These are phyloP conservation scores for Saitozyma sp. DNA, from an alignment of 768 basidiomycete species.

Conservation along the genomic window DNA sequence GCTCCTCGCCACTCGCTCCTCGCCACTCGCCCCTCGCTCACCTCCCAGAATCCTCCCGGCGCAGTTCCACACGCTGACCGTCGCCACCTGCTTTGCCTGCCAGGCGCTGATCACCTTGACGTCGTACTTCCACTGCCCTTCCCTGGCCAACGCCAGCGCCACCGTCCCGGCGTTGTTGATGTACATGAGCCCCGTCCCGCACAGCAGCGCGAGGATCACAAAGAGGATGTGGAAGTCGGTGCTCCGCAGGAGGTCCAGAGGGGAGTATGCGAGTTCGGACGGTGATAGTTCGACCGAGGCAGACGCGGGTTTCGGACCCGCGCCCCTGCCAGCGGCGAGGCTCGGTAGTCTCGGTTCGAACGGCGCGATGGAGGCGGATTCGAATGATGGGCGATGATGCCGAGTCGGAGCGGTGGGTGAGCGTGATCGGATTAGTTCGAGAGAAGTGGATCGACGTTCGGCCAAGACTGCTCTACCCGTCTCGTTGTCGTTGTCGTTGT, in stretches of 20 bases:
- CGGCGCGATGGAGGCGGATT: not conserved
- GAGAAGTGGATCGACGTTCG: conserved; percentile 18
- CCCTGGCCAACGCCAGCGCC: conserved; percentile 61
- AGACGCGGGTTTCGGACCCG: conserved; percentile 1
- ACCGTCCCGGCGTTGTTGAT: conserved; percentile 87
- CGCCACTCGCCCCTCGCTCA: conserved; percentile 40
- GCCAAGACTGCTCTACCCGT: no score
- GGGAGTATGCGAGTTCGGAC: conserved; percentile 17
- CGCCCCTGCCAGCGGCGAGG: no score
- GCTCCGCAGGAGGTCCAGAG: conserved; percentile 56
- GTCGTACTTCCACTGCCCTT: conserved; percentile 64
- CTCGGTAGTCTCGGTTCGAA: not conserved
- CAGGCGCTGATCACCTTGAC: conserved; percentile 67
- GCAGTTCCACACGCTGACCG: conserved; percentile 78
- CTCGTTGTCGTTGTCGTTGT: not conserved
- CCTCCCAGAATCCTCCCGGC: conserved; percentile 73
- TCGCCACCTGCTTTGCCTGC: conserved; percentile 83
- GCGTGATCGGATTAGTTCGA: conserved; percentile 35
- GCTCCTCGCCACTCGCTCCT: not conserved
- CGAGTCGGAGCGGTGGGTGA: conserved; percentile 20
- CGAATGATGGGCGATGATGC: not conserved
- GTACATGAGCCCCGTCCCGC: conserved; percentile 76
- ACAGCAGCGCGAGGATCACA: conserved; percentile 61
- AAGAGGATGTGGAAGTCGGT: conserved; percentile 69
- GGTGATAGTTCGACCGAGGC: conserved; percentile 14